Conservation (phyloP, 441 rosid genomes). For the Metrosideros polymorpha region DNA sequence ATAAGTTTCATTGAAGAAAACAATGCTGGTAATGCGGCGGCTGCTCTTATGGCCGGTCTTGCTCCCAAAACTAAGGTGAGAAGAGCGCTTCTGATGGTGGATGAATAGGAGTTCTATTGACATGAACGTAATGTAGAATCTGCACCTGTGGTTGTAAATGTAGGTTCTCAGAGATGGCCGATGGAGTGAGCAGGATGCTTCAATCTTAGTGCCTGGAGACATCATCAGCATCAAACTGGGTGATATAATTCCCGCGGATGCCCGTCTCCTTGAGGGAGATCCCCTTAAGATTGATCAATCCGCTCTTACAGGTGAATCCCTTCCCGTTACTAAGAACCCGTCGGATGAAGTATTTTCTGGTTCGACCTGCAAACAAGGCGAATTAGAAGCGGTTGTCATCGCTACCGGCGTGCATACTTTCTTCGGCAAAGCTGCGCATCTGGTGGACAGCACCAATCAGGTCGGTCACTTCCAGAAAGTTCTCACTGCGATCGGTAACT, state of each 20-base stretch:
- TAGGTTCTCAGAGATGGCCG: conserved; percentile 74
- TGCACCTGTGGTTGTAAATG: neutral
- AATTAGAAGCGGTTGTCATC: conserved; percentile 77
- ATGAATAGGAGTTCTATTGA: neutral
- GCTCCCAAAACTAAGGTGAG: conserved; percentile 84
- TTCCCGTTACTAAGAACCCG: conserved; percentile 72
- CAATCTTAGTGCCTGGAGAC: conserved; percentile 90
- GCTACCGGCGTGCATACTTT: conserved; percentile 95
- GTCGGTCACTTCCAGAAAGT: conserved; percentile 88
- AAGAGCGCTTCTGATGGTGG: neutral
- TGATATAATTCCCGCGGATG: conserved; percentile 84
- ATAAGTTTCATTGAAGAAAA: conserved; percentile 87
- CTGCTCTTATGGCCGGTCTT: conserved; percentile 89
- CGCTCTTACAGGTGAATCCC: conserved; percentile 90
- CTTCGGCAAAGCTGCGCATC: conserved; percentile 93
- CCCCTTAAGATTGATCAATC: conserved; percentile 89
- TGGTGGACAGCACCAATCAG: conserved; percentile 84
- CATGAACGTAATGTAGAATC: neutral
- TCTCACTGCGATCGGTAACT: conserved; percentile 83
- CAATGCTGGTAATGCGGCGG: conserved; percentile 93
- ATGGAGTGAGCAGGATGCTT: conserved; percentile 86
- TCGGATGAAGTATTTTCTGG: conserved; percentile 88
- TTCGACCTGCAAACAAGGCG: conserved; percentile 90
- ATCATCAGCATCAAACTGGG: conserved; percentile 75
- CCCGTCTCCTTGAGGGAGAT: conserved; percentile 92